phyloP scores from a whole-genome alignment of 768 basidiomycete genomes.

The Pleurotus ostreatus region DNA sequence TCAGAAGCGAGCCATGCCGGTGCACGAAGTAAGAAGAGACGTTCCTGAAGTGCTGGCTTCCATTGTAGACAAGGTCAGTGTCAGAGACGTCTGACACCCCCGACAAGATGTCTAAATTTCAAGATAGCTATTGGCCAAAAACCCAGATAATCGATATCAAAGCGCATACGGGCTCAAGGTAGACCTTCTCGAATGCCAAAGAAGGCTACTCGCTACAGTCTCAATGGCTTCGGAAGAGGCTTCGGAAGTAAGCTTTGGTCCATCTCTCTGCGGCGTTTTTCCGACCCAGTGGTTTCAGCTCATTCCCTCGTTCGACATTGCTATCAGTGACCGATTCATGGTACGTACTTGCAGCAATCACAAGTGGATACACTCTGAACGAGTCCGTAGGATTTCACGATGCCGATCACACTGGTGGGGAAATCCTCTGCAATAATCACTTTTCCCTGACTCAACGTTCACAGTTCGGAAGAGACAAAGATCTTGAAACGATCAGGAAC shows the following conservation, averaged over 20 bases:
- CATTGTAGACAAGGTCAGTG: slow-evolving; percentile 61
- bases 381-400: slow-evolving; percentile 55
- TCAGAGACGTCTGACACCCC: no score
- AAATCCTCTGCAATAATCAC: background rate
- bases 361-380: background rate
- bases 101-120: no score
- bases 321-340: slow-evolving; percentile 59
- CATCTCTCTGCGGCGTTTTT: background rate
- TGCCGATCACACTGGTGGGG: slow-evolving; percentile 60
- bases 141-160: slow-evolving; percentile 66
- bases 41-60: slow-evolving; percentile 66
- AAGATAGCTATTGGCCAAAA: slow-evolving; percentile 58
- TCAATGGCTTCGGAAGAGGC: slow-evolving; percentile 54
- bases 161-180: slow-evolving; percentile 66
- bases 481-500: slow-evolving; percentile 63
- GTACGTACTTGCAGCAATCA: slow-evolving; percentile 25
- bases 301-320: slow-evolving; percentile 67
- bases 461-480: slow-evolving; percentile 69
- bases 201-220: slow-evolving; percentile 55
- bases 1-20: slow-evolving; percentile 69
- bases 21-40: slow-evolving; percentile 71
- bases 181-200: slow-evolving; percentile 68
- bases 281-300: slow-evolving; percentile 36
- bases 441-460: slow-evolving; percentile 4
- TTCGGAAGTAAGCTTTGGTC: slow-evolving; percentile 37